A percentile compares a stretch with the other conserved stretches of the same genome.
phyloP scores from a whole-genome alignment of 352 stramenopile species.

The Phytopythium cucurbitacearum region DNA sequence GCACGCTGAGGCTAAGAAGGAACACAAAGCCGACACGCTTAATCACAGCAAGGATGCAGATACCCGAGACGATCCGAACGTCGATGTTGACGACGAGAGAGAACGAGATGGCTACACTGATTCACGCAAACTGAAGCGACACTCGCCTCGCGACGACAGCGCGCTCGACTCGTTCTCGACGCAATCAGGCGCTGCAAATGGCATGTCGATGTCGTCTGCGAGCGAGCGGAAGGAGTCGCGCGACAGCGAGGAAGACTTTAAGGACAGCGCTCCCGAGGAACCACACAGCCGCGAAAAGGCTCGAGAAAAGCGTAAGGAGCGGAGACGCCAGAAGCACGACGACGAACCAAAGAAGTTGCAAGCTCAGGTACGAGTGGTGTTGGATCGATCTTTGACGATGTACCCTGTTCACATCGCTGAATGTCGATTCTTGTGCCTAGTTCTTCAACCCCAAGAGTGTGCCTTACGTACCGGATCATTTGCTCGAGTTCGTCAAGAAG shows the following conservation, averaged over 20 bases:
- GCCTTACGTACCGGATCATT: conserved; percentile 74
- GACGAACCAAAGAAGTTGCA: conserved; percentile 65
- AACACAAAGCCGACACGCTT: conserved; percentile 13
- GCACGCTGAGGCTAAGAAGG: conserved; percentile 13
- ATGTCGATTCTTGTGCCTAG: conserved; percentile 13
- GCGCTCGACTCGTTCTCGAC: conserved; percentile 13
- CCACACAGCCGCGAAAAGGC: conserved; percentile 24
- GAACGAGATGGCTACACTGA: conserved; percentile 25
- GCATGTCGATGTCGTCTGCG: conserved; percentile 14
- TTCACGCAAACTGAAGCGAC: conserved; percentile 36
- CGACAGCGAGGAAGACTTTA: conserved; percentile 23
- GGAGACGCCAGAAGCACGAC: conserved; percentile 49
- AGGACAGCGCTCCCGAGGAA: conserved; percentile 20
- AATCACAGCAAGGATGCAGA: conserved; percentile 16
- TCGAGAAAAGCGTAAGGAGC: conserved; percentile 53
- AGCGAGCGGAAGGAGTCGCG: conserved; percentile 11
- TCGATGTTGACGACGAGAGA: conserved; percentile 15
- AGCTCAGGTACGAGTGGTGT: conserved; percentile 29
- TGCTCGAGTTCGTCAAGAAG: conserved; percentile 77
- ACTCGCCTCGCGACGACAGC: conserved; percentile 26
- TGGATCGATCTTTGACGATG: background rate
- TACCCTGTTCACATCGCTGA: background rate
- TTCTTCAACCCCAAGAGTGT: conserved; percentile 85
- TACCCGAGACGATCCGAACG: conserved; percentile 1
- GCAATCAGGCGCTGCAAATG: background rate